These are phyloP conservation scores for Globisporangium viniferum DNA, from an alignment of 352 stramenopile genomes.

Conservation along the genomic window DNA sequence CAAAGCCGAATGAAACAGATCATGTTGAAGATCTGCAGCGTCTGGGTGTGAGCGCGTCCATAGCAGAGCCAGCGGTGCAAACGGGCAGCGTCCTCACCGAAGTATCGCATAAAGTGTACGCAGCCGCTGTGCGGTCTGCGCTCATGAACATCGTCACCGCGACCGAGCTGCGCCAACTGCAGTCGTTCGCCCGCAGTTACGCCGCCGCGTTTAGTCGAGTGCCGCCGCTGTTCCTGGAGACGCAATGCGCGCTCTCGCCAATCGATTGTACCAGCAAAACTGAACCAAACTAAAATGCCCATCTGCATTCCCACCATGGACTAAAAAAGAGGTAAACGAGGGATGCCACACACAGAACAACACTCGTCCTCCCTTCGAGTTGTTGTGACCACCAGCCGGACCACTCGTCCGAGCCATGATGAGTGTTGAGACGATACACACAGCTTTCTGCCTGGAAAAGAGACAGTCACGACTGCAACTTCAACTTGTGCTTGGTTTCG, in stretches of 20 bases:
- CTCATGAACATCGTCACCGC: slow-evolving; percentile 17
- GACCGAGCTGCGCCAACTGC: slow-evolving; percentile 26
- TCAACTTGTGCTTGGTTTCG: not conserved
- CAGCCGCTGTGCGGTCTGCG: slow-evolving; percentile 19
- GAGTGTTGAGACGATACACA: slow-evolving; percentile 7
- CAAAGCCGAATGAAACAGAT: not conserved
- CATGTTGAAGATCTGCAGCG: not conserved
- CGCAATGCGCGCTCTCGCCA: not conserved
- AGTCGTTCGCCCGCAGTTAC: slow-evolving; percentile 27
- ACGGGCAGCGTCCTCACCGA: not conserved
- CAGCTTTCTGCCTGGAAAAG: not conserved
- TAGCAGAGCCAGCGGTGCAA: slow-evolving; percentile 7
- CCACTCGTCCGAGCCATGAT: not conserved
- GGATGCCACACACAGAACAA: not conserved
- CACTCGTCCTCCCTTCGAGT: not conserved
- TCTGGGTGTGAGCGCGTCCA: not conserved
- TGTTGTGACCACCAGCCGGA: not conserved
- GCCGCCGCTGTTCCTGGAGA: slow-evolving; percentile 12
- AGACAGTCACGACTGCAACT: not conserved
- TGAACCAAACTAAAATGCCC: slow-evolving; percentile 3
- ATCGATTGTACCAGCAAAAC: not conserved
- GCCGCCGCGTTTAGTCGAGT: slow-evolving; percentile 28
- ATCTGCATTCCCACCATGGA: not conserved
- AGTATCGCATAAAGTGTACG: slow-evolving; percentile 21
- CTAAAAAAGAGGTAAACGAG: not conserved